Evolutionary conservation across 1,139 yeast species (phyloP).

Genomic region (Sugiyamaella paludigena): DNA sequence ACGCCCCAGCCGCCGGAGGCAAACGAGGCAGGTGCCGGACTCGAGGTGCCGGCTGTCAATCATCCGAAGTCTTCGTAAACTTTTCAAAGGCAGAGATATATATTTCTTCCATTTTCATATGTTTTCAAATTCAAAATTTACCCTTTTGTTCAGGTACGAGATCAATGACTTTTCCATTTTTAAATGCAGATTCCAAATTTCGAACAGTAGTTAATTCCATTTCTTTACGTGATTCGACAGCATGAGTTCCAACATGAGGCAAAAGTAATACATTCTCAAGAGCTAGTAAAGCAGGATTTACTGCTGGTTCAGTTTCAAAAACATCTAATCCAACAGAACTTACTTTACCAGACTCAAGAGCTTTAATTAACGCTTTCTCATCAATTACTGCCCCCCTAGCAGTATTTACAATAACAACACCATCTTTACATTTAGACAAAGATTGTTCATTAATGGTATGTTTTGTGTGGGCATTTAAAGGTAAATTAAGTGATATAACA

Average conservation of each 20-base stretch:
- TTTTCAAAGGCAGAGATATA: too few species aligned
- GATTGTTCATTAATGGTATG: conserved; percentile 57
- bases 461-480: conserved; percentile 50
- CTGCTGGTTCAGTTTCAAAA: conserved; percentile 72
- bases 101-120: too few species aligned
- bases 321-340: conserved; percentile 65
- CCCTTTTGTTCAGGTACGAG: conserved; percentile 39
- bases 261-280: conserved; percentile 51
- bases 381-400: conserved; percentile 73
- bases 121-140: neutral
- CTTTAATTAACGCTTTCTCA: conserved; percentile 58
- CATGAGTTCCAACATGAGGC: conserved; percentile 68
- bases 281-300: conserved; percentile 37
- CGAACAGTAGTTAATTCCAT: conserved; percentile 58
- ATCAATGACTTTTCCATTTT: conserved; percentile 58
- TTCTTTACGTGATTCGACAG: conserved; percentile 52
- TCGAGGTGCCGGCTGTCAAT: too few species aligned
- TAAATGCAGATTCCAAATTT: conserved; percentile 44
- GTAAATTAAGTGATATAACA: conserved; percentile 60
- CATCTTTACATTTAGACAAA: conserved; percentile 61
- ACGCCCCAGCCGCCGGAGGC: too few species aligned
- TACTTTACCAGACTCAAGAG: conserved; percentile 66
- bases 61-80: too few species aligned
- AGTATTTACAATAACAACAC: conserved; percentile 63
- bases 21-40: too few species aligned